Conservation (phyloP, 495 filamentous ascomycete genomes). For the Tetracladium setigerum region DNA sequence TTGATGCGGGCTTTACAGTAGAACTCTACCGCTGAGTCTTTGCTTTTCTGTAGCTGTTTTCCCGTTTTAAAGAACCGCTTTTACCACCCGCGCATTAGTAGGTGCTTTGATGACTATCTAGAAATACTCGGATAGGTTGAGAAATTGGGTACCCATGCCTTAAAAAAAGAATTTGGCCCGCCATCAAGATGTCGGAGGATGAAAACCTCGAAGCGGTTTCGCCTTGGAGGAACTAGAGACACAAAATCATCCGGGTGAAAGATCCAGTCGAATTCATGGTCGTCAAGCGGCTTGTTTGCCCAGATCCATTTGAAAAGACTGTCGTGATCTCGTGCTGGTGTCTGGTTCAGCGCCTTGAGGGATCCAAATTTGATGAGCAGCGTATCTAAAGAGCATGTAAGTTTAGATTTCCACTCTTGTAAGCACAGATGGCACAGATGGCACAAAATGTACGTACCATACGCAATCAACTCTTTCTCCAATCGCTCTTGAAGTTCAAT, state of each 20-base stretch:
- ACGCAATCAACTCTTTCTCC: conserved; percentile 7
- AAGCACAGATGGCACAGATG: too few relatives aligned
- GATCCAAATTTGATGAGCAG: neutral
- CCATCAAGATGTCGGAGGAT: neutral
- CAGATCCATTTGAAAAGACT: conserved; percentile 10
- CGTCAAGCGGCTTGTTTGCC: conserved; percentile 4
- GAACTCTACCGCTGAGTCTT: conserved; percentile 4
- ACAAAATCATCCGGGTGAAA: conserved; percentile 4
- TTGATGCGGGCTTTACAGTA: conserved; percentile 1
- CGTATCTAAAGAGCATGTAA: conserved; percentile 1
- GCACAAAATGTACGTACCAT: conserved; percentile 3
- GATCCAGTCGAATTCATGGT: conserved; percentile 6
- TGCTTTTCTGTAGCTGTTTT: neutral
- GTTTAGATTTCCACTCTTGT: too few relatives aligned
- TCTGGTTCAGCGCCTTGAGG: conserved; percentile 3
- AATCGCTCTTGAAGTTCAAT: neutral
- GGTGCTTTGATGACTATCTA: neutral
- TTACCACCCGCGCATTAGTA: neutral
- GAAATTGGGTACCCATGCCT: too few relatives aligned
- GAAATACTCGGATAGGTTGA: too few relatives aligned
- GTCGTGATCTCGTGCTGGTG: conserved; percentile 4
- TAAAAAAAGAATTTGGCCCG: conserved; percentile 3
- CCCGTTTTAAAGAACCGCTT: neutral
- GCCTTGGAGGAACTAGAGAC: neutral
- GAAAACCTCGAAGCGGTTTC: conserved; percentile 2